Evolutionary conservation across 2,329 filamentous ascomycete genomes (phyloP).

Genomic region (Dactylellina cionopaga): DNA sequence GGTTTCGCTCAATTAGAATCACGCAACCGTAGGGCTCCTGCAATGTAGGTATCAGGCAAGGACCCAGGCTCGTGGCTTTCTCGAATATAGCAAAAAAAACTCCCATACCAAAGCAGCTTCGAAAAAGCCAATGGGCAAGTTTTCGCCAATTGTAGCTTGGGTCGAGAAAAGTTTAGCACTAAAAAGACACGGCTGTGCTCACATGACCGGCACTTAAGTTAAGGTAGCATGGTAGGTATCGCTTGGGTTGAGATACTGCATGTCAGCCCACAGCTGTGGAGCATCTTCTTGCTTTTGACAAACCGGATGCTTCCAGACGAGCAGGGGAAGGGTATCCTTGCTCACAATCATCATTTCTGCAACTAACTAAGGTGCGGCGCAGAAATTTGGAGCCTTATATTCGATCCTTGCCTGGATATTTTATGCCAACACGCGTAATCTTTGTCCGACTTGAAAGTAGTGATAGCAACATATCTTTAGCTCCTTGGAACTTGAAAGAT

Average conservation of each 20-base stretch:
- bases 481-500: not conserved
- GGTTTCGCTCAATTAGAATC: not conserved
- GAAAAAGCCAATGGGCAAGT: too few species aligned
- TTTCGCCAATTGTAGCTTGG: not conserved
- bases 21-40: too few species aligned
- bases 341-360: slow-evolving; percentile 11
- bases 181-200: not conserved
- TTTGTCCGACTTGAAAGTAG: not conserved
- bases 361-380: slow-evolving; percentile 25
- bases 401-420: not conserved
- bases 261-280: slow-evolving; percentile 39
- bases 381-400: slow-evolving; percentile 5
- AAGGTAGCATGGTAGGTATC: not conserved
- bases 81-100: not conserved
- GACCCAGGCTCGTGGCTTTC: not conserved
- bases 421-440: not conserved
- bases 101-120: not conserved
- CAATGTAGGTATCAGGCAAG: too few species aligned
- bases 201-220: too few species aligned
- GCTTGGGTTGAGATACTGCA: slow-evolving; percentile 16
- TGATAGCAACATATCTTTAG: not conserved
- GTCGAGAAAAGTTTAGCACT: not conserved
- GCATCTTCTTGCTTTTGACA: slow-evolving; percentile 18
- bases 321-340: slow-evolving; percentile 16
- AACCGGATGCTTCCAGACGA: slow-evolving; percentile 29